Conservation (phyloP, 1,284 basidiomycete genomes). For the Cystobasidium slooffiae region DNA sequence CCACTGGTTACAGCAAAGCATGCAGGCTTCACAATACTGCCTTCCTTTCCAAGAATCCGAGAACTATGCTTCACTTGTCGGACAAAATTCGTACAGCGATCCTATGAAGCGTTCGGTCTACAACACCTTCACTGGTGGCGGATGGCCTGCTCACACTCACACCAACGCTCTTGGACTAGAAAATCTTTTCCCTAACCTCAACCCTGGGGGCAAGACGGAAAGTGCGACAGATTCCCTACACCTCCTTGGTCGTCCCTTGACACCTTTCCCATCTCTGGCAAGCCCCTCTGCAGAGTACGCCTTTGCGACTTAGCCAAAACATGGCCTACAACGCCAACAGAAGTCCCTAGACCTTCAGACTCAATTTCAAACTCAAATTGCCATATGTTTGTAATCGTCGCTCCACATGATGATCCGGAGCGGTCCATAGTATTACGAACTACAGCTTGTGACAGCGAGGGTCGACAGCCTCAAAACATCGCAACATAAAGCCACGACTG, state of each 20-base stretch:
- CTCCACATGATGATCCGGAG: no score
- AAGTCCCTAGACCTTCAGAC: no score
- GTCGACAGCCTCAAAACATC: no score
- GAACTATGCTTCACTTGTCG: background rate
- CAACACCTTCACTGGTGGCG: no score
- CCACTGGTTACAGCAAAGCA: background rate
- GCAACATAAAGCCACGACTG: no score
- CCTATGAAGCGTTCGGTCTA: background rate
- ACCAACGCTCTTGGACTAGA: constrained; percentile 13
- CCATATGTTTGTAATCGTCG: no score
- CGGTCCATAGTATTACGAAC: no score
- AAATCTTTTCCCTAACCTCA: background rate
- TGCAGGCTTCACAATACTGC: background rate
- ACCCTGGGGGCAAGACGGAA: background rate
- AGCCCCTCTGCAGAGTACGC: constrained; percentile 1
- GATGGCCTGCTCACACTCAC: background rate
- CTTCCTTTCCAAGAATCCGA: background rate
- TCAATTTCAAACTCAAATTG: no score
- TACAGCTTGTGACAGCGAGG: no score
- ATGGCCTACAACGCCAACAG: no score
- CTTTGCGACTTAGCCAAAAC: background rate
- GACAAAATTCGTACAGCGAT: background rate
- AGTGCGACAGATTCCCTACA: background rate
- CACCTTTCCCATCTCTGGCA: constrained; percentile 5
- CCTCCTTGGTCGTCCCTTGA: background rate